These are phyloP conservation scores for Lagerstroemia speciosa DNA, from an alignment of 345 rosid genomes.

Conservation along the genomic window DNA sequence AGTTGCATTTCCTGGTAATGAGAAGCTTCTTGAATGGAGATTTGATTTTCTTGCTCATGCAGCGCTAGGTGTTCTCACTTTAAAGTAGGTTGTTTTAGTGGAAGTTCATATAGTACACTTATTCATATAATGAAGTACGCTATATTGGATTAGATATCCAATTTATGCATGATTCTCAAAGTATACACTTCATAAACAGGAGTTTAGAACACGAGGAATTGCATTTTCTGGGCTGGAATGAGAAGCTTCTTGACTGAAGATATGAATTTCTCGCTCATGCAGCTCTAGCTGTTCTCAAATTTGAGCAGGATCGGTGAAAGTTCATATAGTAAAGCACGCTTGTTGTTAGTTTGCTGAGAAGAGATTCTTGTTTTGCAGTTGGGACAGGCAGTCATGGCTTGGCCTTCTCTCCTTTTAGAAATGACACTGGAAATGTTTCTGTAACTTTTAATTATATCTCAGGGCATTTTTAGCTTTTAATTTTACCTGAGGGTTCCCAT, in stretches of 20 bases:
- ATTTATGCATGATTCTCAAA: background rate
- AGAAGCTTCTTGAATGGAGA: too few relatives aligned
- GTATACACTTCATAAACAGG: background rate
- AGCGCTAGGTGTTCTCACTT: too few relatives aligned
- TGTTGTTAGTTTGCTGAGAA: background rate
- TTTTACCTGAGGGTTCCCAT: background rate
- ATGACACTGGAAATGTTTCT: background rate
- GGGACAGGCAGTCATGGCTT: background rate
- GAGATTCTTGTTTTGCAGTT: background rate
- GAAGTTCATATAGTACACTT: too few relatives aligned
- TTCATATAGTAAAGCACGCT: background rate
- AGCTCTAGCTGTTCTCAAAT: background rate
- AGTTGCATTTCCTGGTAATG: too few relatives aligned
- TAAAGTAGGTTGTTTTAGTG: too few relatives aligned
- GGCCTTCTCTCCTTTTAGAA: background rate
- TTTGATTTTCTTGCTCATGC: too few relatives aligned
- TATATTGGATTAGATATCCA: background rate
- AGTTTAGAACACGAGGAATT: background rate
- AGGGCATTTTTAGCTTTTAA: background rate
- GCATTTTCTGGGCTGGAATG: background rate
- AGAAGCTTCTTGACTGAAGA: background rate
- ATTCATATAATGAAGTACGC: too few relatives aligned
- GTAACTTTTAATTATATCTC: background rate
- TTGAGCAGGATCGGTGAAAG: background rate
- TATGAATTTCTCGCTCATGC: background rate